Percentiles rank a stretch among this genome's conserved stretches.
These are phyloP conservation scores for Vachellia collinsii DNA, from an alignment of 306 rosid species.

Conservation along the genomic window DNA sequence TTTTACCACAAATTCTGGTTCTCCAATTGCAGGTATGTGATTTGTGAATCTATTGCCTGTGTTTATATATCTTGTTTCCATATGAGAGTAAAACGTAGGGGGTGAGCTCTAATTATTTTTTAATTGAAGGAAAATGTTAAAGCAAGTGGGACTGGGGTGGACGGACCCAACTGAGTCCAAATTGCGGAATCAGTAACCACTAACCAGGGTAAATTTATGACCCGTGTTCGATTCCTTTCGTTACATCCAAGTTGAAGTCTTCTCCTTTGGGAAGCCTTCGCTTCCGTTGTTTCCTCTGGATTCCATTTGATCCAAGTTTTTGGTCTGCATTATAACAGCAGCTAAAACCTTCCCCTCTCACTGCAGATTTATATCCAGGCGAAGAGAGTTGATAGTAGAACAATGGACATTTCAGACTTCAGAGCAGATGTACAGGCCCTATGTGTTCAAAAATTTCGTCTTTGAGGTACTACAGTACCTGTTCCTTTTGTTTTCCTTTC, in stretches of 20 bases:
- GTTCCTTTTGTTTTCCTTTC: background rate
- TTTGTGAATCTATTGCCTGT: background rate
- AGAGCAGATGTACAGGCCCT: background rate
- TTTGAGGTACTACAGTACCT: constrained; percentile 27
- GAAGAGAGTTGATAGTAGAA: background rate
- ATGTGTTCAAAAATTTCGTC: background rate
- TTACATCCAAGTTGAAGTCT: background rate
- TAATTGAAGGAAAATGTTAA: background rate
- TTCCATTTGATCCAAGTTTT: background rate
- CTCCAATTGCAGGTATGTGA: background rate
- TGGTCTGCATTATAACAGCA: no score
- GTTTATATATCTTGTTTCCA: background rate
- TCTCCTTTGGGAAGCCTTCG: background rate
- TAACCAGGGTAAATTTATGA: background rate
- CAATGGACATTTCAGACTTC: background rate
- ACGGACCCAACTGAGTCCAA: background rate
- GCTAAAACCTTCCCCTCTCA: constrained; percentile 1
- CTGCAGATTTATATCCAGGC: background rate
- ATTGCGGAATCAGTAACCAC: background rate
- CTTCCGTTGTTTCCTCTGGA: background rate
- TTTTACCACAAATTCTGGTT: background rate
- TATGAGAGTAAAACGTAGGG: background rate
- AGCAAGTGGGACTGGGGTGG: background rate
- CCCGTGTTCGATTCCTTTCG: constrained; percentile 8
- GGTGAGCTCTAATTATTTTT: background rate